Percentiles rank a stretch among this genome's conserved stretches.
Conservation (phyloP, 495 filamentous ascomycete genomes). For the Neurospora sp. region DNA sequence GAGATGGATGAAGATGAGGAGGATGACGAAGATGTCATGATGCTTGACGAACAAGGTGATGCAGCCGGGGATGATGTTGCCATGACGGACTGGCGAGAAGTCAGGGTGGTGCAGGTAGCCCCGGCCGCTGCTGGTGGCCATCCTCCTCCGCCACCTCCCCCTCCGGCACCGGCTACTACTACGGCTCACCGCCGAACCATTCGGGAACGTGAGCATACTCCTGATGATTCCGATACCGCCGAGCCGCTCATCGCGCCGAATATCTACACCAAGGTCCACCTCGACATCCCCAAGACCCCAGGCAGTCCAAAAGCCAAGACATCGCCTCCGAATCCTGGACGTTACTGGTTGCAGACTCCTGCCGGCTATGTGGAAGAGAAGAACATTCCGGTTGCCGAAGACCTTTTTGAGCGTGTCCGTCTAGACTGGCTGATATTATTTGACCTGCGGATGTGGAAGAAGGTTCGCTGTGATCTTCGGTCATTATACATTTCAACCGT, state of each 20-base stretch:
- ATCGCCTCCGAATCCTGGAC: constrained; percentile 42
- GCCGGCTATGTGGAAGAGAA: constrained; percentile 47
- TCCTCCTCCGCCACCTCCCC: constrained; percentile 55
- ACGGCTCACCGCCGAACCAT: constrained; percentile 24
- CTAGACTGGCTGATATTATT: constrained; percentile 96
- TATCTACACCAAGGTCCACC: constrained; percentile 41
- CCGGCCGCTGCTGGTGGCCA: constrained; percentile 64
- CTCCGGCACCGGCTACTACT: constrained; percentile 33
- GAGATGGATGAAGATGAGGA: constrained; percentile 40
- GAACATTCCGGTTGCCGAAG: constrained; percentile 60
- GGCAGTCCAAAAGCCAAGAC: constrained; percentile 24
- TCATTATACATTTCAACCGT: constrained; percentile 95
- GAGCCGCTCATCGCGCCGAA: constrained; percentile 48
- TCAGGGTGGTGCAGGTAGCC: constrained; percentile 42
- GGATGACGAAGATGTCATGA: constrained; percentile 43
- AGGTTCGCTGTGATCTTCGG: constrained; percentile 76
- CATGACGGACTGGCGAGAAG: constrained; percentile 40
- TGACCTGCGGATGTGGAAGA: constrained; percentile 94
- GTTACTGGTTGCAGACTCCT: constrained; percentile 81
- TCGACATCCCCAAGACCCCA: constrained; percentile 50
- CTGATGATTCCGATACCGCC: constrained; percentile 49
- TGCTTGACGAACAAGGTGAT: constrained; percentile 22
- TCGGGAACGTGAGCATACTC: constrained; percentile 44
- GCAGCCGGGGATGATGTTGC: constrained; percentile 49
- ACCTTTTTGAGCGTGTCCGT: constrained; percentile 77